These are phyloP conservation scores for Collybia sordida DNA, from an alignment of 768 basidiomycete genomes.

Conservation along the genomic window DNA sequence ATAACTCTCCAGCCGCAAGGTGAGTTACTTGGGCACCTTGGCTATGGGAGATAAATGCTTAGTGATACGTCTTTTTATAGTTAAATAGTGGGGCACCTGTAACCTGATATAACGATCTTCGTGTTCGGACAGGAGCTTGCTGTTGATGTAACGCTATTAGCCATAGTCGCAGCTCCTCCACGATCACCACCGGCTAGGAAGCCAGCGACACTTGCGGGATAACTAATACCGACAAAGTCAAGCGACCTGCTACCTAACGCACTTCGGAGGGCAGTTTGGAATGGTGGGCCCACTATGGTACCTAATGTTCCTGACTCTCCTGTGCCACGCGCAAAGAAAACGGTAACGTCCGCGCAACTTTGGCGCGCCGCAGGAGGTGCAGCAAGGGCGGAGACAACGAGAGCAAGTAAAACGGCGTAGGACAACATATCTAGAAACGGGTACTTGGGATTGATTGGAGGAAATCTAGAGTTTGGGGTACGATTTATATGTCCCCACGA, in stretches of 20 bases:
- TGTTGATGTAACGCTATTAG: constrained; percentile 23
- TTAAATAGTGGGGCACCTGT: constrained; percentile 21
- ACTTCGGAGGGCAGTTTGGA: constrained; percentile 26
- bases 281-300: constrained; percentile 34
- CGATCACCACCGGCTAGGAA: constrained; percentile 38
- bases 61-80: constrained; percentile 7
- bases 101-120: constrained; percentile 32
- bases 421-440: constrained; percentile 13
- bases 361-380: constrained; percentile 17
- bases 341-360: constrained; percentile 30
- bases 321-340: constrained; percentile 38
- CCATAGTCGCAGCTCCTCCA: constrained; percentile 33
- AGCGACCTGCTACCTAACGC: constrained; percentile 27
- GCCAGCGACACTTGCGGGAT: constrained; percentile 32
- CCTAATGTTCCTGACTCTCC: constrained; percentile 31
- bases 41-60: constrained; percentile 12
- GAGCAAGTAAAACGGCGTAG: constrained; percentile 10
- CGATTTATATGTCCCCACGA: too few relatives aligned
- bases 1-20: constrained; percentile 32
- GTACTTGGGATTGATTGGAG: too few relatives aligned
- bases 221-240: constrained; percentile 35
- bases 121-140: constrained; percentile 30
- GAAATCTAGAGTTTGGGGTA: too few relatives aligned
- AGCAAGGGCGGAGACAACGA: constrained; percentile 19
- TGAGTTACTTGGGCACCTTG: constrained; percentile 38